A percentile compares a stretch with the other conserved stretches of the same genome.
These are phyloP conservation scores for Syzygium grande DNA, from an alignment of 345 rosid species.

Conservation along the genomic window DNA sequence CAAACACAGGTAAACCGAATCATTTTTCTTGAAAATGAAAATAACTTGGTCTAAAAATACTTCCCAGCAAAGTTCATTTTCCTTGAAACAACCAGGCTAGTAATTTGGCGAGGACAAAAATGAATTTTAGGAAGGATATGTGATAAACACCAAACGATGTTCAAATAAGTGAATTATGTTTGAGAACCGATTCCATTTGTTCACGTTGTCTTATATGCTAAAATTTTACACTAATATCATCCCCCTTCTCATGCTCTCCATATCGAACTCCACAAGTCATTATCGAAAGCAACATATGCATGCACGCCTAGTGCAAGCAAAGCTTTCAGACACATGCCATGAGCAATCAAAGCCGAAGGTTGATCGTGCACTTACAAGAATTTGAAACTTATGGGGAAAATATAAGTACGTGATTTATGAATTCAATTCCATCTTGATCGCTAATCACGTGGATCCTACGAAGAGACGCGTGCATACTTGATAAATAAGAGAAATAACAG, in stretches of 20 bases:
- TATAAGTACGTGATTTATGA: not conserved
- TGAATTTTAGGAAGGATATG: not conserved
- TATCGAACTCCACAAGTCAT: not conserved
- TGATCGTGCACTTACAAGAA: fast-evolving
- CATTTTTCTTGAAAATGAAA: too few relatives aligned
- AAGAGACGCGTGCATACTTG: not conserved
- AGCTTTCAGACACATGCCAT: not conserved
- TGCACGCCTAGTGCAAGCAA: not conserved
- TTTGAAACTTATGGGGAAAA: too few relatives aligned
- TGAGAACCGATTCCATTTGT: not conserved
- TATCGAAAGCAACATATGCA: not conserved
- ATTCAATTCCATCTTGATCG: not conserved
- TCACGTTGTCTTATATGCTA: not conserved
- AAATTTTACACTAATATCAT: too few relatives aligned
- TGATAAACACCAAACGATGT: too few relatives aligned
- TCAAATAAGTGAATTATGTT: not conserved
- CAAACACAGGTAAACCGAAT: too few relatives aligned
- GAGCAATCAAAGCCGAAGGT: not conserved
- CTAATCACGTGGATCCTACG: not conserved
- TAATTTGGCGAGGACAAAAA: too few relatives aligned
- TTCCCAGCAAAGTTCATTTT: not conserved
- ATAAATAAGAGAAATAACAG: not conserved
- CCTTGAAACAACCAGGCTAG: not conserved
- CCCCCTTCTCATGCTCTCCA: not conserved
- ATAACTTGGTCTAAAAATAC: not conserved